These are phyloP conservation scores for Aureobasidium melanogenum DNA, from an alignment of 2,329 filamentous ascomycete genomes.

Conservation along the genomic window DNA sequence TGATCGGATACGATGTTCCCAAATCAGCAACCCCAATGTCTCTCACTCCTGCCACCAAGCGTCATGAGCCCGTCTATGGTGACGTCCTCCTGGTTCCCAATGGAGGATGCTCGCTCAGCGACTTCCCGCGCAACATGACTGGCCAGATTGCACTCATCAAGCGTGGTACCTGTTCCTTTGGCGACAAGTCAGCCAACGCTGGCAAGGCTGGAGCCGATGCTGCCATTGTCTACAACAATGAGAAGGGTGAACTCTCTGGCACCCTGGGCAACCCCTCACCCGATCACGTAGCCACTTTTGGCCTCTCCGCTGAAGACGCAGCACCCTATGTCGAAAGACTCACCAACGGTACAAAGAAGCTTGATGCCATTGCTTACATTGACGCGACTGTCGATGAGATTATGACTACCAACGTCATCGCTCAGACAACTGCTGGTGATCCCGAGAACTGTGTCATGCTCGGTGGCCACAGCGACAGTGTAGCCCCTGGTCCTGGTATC, in stretches of 20 bases:
- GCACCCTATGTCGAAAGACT: conserved; percentile 47
- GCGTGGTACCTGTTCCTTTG: conserved; percentile 64
- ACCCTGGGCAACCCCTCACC: conserved; percentile 48
- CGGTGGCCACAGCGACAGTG: conserved; percentile 54
- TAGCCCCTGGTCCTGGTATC: conserved; percentile 58
- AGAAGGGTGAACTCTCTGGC: conserved; percentile 52
- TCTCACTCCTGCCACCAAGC: conserved; percentile 18
- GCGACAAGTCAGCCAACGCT: conserved; percentile 59
- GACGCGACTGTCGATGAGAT: conserved; percentile 38
- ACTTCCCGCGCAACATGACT: conserved; percentile 51
- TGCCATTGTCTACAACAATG: conserved; percentile 64
- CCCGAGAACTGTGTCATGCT: conserved; percentile 50
- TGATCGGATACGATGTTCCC: conserved; percentile 50
- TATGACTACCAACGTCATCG: conserved; percentile 49
- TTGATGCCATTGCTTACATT: conserved; percentile 30
- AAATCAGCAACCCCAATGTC: conserved; percentile 51
- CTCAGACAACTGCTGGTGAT: conserved; percentile 50
- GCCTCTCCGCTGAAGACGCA: conserved; percentile 53
- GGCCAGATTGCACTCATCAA: conserved; percentile 63
- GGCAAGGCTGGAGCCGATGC: conserved; percentile 61
- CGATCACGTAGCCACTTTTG: conserved; percentile 58
- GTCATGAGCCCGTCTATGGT: conserved; percentile 18
- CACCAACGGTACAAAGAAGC: conserved; percentile 29
- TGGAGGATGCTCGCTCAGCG: conserved; percentile 52
- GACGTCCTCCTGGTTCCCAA: conserved; percentile 50